Evolutionary conservation across 2,329 filamentous ascomycete genomes (phyloP).

Genomic region (Rutstroemia sp.): DNA sequence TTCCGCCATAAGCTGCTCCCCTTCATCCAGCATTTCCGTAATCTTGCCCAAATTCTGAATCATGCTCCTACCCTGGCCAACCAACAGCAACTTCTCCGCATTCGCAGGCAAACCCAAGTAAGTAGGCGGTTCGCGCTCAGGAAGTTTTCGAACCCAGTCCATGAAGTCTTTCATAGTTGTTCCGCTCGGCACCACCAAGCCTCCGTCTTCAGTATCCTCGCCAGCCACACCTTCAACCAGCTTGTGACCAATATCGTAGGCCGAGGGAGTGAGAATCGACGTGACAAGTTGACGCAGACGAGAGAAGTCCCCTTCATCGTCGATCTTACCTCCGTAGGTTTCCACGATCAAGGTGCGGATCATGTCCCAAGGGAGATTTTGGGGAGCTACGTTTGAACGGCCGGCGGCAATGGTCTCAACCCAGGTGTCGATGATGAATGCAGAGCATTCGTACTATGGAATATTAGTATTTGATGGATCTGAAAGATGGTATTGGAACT

Average conservation of each 20-base stretch:
- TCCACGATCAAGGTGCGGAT: constrained; percentile 84
- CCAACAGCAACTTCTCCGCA: constrained; percentile 88
- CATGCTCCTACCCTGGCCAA: constrained; percentile 79
- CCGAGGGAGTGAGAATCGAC: constrained; percentile 73
- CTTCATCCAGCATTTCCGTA: constrained; percentile 83
- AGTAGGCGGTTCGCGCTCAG: constrained; percentile 91
- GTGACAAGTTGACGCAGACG: constrained; percentile 67
- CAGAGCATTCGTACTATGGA: constrained; percentile 85
- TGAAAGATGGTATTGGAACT: constrained; percentile 44
- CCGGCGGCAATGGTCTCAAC: constrained; percentile 74
- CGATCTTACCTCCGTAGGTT: constrained; percentile 97
- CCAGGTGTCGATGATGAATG: constrained; percentile 94
- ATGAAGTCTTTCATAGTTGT: constrained; percentile 82
- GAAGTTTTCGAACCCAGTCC: constrained; percentile 83
- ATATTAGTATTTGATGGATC: constrained; percentile 65
- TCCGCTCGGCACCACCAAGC: constrained; percentile 68
- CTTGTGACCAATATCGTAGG: constrained; percentile 89
- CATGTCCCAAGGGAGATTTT: constrained; percentile 95
- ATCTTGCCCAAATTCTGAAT: constrained; percentile 79
- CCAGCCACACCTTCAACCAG: constrained; percentile 58
- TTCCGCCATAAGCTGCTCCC: constrained; percentile 81
- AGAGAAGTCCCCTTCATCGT: constrained; percentile 77
- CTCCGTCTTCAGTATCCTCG: constrained; percentile 42
- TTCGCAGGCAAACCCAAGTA: constrained; percentile 92
- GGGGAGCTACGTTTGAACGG: constrained; percentile 85